Conservation (phyloP, 257 asterid species). For the Rhazya stricta region DNA sequence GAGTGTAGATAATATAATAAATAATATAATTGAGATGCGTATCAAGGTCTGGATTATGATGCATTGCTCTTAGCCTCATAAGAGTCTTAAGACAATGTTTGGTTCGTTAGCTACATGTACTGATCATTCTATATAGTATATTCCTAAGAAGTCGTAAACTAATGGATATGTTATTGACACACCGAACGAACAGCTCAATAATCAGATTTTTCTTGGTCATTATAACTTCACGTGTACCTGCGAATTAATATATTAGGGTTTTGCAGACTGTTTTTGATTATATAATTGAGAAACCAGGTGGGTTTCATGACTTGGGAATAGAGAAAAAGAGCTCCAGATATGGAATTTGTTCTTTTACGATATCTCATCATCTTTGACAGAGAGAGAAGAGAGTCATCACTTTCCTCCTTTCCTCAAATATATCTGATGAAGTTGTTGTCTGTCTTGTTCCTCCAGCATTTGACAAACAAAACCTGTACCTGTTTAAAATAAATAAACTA, state of each 20-base stretch:
- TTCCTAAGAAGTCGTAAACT: constrained; percentile 1
- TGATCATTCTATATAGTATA: constrained; percentile 19
- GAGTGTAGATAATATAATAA: too few species aligned
- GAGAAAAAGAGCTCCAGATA: constrained; percentile 25
- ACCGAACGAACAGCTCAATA: constrained; percentile 13
- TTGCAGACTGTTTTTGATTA: neutral
- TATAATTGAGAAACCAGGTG: constrained; percentile 30
- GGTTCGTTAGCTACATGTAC: constrained; percentile 33
- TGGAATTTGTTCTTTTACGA: constrained; percentile 18
- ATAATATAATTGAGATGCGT: constrained; percentile 33
- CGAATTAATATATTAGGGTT: constrained; percentile 21
- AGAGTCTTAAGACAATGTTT: neutral
- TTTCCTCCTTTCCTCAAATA: constrained; percentile 27
- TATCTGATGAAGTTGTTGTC: constrained; percentile 14
- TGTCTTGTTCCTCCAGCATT: constrained; percentile 18
- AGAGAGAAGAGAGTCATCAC: neutral
- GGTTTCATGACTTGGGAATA: constrained; percentile 29
- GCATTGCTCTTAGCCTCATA: constrained; percentile 45
- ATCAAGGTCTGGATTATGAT: constrained; percentile 46
- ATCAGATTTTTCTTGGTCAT: constrained; percentile 45
- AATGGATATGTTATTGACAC: neutral
- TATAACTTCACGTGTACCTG: constrained; percentile 44
- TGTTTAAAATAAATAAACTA: neutral
- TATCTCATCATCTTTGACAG: constrained; percentile 8
- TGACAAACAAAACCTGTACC: constrained; percentile 3